Conservation (phyloP, 2,329 filamentous ascomycete genomes). For the Pleurostoma richardsiae region DNA sequence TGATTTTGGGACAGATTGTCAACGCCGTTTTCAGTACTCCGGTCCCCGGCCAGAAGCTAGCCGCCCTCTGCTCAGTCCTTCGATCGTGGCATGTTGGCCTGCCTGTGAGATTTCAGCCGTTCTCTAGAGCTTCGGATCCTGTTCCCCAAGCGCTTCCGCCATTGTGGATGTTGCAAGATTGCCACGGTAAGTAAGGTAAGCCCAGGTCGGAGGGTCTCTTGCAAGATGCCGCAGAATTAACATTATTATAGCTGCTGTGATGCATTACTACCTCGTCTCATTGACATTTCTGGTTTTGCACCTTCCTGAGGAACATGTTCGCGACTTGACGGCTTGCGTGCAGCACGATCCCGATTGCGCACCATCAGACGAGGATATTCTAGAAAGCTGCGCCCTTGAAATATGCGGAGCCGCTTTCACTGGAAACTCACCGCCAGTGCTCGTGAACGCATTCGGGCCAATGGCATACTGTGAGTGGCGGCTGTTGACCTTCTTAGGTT, state of each 20-base stretch:
- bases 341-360: too few species aligned
- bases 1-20: conserved; percentile 36
- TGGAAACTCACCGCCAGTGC: conserved; percentile 31
- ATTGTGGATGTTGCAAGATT: conserved; percentile 33
- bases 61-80: too few species aligned
- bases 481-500: not conserved
- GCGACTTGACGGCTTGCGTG: too few species aligned
- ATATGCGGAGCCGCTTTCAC: conserved; percentile 40
- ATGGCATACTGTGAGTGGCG: conserved; percentile 35
- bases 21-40: conserved; percentile 26
- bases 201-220: not conserved
- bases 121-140: conserved; percentile 13
- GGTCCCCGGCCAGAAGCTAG: not conserved
- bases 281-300: conserved; percentile 21
- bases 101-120: conserved; percentile 25
- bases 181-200: conserved; percentile 28
- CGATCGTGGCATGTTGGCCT: conserved; percentile 22
- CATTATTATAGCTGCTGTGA: conserved; percentile 26
- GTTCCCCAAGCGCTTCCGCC: conserved; percentile 23
- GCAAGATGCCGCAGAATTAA: not conserved
- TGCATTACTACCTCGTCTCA: conserved; percentile 36
- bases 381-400: conserved; percentile 27
- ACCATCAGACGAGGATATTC: conserved; percentile 13
- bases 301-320: too few species aligned
- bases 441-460: conserved; percentile 43